phyloP scores from a whole-genome alignment of 2,329 filamentous ascomycete genomes.

The Paecilomyces dactylethromorphus region DNA sequence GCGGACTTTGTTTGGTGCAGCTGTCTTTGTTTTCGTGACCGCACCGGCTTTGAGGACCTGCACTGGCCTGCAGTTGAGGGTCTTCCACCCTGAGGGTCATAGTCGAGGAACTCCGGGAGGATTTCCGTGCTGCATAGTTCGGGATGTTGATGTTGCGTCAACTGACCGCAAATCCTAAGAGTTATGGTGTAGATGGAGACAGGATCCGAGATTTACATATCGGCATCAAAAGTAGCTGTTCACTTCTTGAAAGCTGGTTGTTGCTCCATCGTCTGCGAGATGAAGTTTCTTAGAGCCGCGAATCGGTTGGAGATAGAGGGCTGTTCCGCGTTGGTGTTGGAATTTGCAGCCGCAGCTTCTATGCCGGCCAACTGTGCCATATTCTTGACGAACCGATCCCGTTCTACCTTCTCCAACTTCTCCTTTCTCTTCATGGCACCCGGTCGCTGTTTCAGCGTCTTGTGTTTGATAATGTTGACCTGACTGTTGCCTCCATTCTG shows the following conservation, averaged over 20 bases:
- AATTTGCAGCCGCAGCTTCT: constrained; percentile 15
- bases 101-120: neutral
- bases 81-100: neutral
- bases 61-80: neutral
- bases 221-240: constrained; percentile 4
- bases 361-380: constrained; percentile 64
- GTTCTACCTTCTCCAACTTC: constrained; percentile 70
- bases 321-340: constrained; percentile 11
- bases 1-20: neutral
- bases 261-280: constrained; percentile 82
- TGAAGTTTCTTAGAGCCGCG: constrained; percentile 76
- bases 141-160: neutral
- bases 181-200: neutral
- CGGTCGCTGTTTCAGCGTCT: constrained; percentile 65
- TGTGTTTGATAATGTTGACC: constrained; percentile 65
- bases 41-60: neutral
- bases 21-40: neutral
- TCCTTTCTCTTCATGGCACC: constrained; percentile 81
- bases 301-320: constrained; percentile 56
- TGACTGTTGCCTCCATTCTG: constrained; percentile 41
- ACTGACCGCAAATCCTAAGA: neutral
- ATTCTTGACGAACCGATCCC: constrained; percentile 75
- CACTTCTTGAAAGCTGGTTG: constrained; percentile 63
- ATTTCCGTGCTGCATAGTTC: neutral
- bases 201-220: neutral